Percentiles rank a stretch among this genome's conserved stretches.
These are phyloP conservation scores for Oryza coarctata DNA, from an alignment of 176 grass and related monocot genomes.

Conservation along the genomic window DNA sequence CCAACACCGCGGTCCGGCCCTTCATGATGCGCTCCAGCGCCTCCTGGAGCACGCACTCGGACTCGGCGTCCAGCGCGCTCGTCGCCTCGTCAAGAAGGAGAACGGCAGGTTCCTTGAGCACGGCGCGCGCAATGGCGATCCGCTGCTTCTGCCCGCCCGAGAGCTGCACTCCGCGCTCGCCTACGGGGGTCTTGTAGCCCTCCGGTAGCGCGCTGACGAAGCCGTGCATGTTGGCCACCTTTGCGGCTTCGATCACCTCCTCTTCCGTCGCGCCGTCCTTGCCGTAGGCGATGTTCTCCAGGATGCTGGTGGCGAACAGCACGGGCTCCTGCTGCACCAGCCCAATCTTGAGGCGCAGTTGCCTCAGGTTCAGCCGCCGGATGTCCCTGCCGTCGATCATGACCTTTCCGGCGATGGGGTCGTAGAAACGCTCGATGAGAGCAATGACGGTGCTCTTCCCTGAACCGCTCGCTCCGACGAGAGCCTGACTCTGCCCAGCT, in stretches of 20 bases:
- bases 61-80: constrained; percentile 79
- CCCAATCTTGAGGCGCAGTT: constrained; percentile 63
- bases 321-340: constrained; percentile 90
- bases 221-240: constrained; percentile 73
- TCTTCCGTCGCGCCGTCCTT: constrained; percentile 64
- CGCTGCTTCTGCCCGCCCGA: constrained; percentile 84
- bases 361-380: constrained; percentile 62
- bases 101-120: constrained; percentile 83
- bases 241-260: constrained; percentile 65
- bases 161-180: constrained; percentile 78
- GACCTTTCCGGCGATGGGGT: constrained; percentile 80
- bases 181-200: constrained; percentile 74
- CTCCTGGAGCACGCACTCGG: constrained; percentile 87
- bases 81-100: constrained; percentile 84
- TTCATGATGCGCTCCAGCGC: constrained; percentile 89
- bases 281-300: constrained; percentile 89
- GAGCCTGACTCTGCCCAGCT: constrained; percentile 63
- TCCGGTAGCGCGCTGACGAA: constrained; percentile 80
- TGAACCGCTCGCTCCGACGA: constrained; percentile 67
- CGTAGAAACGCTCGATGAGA: constrained; percentile 81
- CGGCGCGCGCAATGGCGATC: constrained; percentile 79
- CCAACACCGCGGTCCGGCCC: constrained; percentile 70
- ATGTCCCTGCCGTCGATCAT: constrained; percentile 83
- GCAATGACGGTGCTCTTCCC: constrained; percentile 79
- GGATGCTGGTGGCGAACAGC: constrained; percentile 71